phyloP scores from a whole-genome alignment of 192 early-diverging fungal genomes.

The Umbelopsis sp. region DNA sequence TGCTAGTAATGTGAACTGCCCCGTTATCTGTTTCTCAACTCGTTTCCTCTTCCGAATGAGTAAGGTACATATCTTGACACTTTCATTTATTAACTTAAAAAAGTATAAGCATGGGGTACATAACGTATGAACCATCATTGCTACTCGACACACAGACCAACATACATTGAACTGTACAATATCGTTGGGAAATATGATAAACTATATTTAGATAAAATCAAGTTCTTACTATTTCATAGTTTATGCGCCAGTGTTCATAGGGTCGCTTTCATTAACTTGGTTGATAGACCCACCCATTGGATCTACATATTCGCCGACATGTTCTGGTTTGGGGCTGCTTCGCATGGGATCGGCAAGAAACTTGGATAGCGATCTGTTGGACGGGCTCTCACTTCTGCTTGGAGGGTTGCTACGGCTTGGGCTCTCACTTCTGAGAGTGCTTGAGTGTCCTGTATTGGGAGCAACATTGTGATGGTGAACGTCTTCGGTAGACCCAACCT shows the following conservation, averaged over 20 bases:
- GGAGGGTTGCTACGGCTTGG: not conserved
- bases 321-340: not conserved
- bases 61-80: too few relatives aligned
- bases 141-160: too few relatives aligned
- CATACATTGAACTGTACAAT: too few relatives aligned
- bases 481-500: not conserved
- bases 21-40: too few relatives aligned
- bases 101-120: too few relatives aligned
- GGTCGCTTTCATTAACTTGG: not conserved
- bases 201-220: not conserved
- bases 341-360: conserved; percentile 15
- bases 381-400: not conserved
- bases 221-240: not conserved
- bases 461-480: not conserved
- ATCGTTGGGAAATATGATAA: too few relatives aligned
- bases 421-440: not conserved
- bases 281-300: conserved; percentile 17
- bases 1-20: too few relatives aligned
- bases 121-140: too few relatives aligned
- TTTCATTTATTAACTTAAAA: too few relatives aligned
- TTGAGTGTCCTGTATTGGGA: not conserved
- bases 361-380: not conserved
- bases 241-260: conserved; percentile 1
- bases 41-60: too few relatives aligned
- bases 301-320: conserved; percentile 15